Evolutionary conservation across 2,329 filamentous ascomycete genomes (phyloP), one percentile per base, ranked within the genome.

Genomic region (Chaetomium olivaceum): DNA sequence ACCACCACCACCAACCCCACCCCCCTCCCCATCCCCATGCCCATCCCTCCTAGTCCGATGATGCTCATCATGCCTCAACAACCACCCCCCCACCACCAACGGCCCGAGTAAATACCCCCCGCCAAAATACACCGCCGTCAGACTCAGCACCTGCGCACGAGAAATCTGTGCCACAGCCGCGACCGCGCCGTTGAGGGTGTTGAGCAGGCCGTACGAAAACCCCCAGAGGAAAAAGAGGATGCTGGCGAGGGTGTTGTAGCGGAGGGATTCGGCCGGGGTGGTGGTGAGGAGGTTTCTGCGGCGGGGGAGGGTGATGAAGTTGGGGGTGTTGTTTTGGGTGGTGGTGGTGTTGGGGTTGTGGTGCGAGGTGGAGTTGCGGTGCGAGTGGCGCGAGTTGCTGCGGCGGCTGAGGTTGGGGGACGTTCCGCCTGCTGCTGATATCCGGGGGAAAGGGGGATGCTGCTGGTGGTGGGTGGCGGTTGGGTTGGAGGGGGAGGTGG

Each of bases 171-270:
- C 84, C 6, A 92, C 84, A 14, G 77, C 74, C 43, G 89, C 86
- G 61, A 92, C 88, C 27, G 87, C 87, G 23, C 83, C 84, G 74
- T 96, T 96, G 31, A 97, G 83, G 0, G 89, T 90, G 72, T 95
- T 92, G 3, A 97, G 81, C 1, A 97, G 83, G 0, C 93, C 93
- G 71, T 97, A 97, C 0, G 92, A 93, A 65, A 97, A 90, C 0
- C 93, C 93, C 93, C 92, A 96, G 2, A 97, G 80, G 69, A 96
- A 88, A 78, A 97, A 96, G 0, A 97, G 80, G 7, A 93, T 84
- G 1, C 91, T 91, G 25, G 96, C 92, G 68, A 92, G 81, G 19
- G 85, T 83, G 72, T 91, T 89, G 69, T 92, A 91, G 69, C 88
- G 90, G 70, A 91, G 79, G 0, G 89, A 91, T 68, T 93, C 89